Evolutionary conservation across 352 stramenopile genomes (phyloP), one percentile per base, ranked within the genome.

Genomic region (Stramenopiles sp.): DNA sequence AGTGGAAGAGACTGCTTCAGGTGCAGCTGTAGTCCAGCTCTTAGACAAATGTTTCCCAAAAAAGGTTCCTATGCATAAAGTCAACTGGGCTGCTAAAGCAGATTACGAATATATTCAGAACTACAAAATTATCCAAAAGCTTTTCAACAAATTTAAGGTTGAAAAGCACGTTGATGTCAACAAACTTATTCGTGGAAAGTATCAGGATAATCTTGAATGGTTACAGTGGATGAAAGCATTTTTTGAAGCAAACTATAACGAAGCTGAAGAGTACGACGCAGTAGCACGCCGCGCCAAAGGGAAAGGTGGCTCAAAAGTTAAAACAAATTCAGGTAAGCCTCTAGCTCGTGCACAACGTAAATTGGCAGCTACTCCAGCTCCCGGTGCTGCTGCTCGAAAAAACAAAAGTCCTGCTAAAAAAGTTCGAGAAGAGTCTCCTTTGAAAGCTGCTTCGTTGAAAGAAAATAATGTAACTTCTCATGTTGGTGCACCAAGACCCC

Each of bases 171-270:
- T 99, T 19, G 79, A 94, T 51, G 84, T 97, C 18, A 71, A 93
- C 41, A 78, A 81, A 23, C 62, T 99, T 20, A 86, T 95, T 47
- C 64, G 80, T 15, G 87, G 71, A 32, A 95, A 93, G 53, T 96
- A 96, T 62, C 84, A 96, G 54, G 85, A 97, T 54, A 97, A 97
- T 57, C 64, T 99, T 42, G 87, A 99, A 56, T 96, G 96, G 52
- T 95, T 94, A 69, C 86, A 99, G 59, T 96, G 79, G 70, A 74
- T 79, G 45, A 86, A 83, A 43, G 59, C 59, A 19, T 86, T 87
- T 39, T 84, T 77, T 52, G 68, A 87, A 34, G 53, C 70, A 41
- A 80, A 61, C 47, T 61, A 73, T 46, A 56, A 63, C 38, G 61
- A 56, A 1, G 51, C 55, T 2, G 47, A 58, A 21, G 45, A 48